phyloP scores from a whole-genome alignment of 1,284 basidiomycete species.

The Trichosporon coremiiforme region DNA sequence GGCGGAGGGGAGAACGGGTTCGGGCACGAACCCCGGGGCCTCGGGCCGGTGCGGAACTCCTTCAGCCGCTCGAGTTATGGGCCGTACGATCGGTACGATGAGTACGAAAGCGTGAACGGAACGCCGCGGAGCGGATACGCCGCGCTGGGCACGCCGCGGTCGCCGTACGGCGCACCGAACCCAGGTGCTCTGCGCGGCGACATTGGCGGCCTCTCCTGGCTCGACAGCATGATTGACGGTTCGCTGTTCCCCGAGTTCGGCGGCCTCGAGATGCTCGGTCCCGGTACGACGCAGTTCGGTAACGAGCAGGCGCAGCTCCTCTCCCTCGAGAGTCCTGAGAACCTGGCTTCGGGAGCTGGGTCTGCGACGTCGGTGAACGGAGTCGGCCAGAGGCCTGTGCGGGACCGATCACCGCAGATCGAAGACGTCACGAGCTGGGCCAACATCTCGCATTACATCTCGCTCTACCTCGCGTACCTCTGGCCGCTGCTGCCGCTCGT shows the following conservation, averaged over 20 bases:
- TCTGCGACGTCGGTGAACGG: background rate
- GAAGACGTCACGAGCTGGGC: slow-evolving; percentile 55
- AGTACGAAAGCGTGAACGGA: background rate
- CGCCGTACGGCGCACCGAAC: background rate
- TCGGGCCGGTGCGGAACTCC: background rate
- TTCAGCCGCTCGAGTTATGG: slow-evolving; percentile 12
- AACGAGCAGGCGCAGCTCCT: slow-evolving; percentile 50
- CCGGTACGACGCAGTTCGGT: slow-evolving; percentile 28
- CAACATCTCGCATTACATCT: slow-evolving; percentile 53
- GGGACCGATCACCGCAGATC: slow-evolving; percentile 41
- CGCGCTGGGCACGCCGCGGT: slow-evolving; percentile 29
- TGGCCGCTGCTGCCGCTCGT: slow-evolving; percentile 54
- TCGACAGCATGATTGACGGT: slow-evolving; percentile 35
- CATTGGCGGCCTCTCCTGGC: slow-evolving; percentile 34
- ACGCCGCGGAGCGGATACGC: slow-evolving; percentile 31
- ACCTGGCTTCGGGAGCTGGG: slow-evolving; percentile 22
- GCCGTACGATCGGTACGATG: slow-evolving; percentile 16
- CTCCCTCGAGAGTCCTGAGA: slow-evolving; percentile 44
- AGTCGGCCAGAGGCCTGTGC: background rate
- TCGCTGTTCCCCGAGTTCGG: slow-evolving; percentile 23
- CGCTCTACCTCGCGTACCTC: slow-evolving; percentile 53
- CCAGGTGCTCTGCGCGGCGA: slow-evolving; percentile 22
- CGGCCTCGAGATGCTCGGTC: slow-evolving; percentile 26
- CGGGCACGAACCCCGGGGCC: background rate
- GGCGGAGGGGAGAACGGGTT: background rate